Evolutionary conservation across 2,329 filamentous ascomycete species (phyloP), one percentile per base, ranked within the genome.

Genomic region (Ophiostoma sp.): DNA sequence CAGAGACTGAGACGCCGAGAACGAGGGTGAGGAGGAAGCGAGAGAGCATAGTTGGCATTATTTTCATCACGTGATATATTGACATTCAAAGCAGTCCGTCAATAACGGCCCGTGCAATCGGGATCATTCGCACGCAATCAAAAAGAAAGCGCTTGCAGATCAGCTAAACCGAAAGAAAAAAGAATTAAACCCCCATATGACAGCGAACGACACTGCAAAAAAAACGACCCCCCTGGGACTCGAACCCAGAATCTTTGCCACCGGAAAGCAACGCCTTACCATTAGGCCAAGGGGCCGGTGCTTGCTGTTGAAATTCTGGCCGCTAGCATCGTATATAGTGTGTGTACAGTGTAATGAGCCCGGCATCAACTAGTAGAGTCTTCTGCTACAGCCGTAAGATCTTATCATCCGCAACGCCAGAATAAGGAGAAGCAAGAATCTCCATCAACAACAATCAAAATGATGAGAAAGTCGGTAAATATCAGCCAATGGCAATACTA

Each of bases 141-240:
- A 48, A 48, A 48, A 48, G 17, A 48, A 3, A 20, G 6, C 36
- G 27, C 1, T 31, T 31, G 27, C 27, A 31, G 27, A 31, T 31
- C 27, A 31, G 27, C 27, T 31, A 20, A 44, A 44, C 41, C 41
- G 2, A 15, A 57, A 27, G 15, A 7, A 60, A 33, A 33, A 60
- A 27, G 11, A 54, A 54, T 3, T 54, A 11, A 27, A 10, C 1
- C 6, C 6, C 39, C 5, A 15, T 6, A 41, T 27, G 35, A 35
- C 27, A 20, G 7, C 6, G 41, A 69, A 36, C 36, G 41, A 15
- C 4, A 44, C 1, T 17, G 1, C 15, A 31, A 79, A 11, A 86
- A 20, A 71, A 70, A 68, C 73, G 73, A 65, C 62, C 62, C 62
- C 62, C 62, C 62, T 65, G 62, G 62, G 62, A 65, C 62, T 65